Conservation (phyloP, 805 yeast genomes). For the Wickerhamomyces queroliae region DNA sequence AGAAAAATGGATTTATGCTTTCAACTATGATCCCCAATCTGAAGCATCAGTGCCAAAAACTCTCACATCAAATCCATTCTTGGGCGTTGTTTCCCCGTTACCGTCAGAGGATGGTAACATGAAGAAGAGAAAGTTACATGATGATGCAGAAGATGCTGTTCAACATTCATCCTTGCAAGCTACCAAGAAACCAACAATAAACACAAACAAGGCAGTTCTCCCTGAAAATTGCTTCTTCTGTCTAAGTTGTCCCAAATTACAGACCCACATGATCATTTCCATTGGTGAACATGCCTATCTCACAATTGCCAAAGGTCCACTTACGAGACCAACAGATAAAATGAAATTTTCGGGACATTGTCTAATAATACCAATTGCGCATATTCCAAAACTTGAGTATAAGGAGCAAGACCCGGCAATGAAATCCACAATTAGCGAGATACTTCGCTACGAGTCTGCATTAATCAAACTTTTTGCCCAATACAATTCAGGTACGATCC, state of each 20-base stretch:
- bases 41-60: conserved; percentile 19
- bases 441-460: conserved; percentile 38
- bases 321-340: conserved; percentile 45
- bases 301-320: conserved; percentile 84
- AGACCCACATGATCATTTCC: conserved; percentile 74
- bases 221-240: conserved; percentile 78
- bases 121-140: conserved; percentile 1
- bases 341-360: conserved; percentile 75
- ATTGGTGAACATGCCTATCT: conserved; percentile 63
- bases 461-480: conserved; percentile 40
- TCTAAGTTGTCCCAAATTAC: conserved; percentile 70
- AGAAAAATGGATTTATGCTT: conserved; percentile 75
- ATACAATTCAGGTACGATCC: conserved; percentile 45
- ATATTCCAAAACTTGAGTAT: conserved; percentile 41
- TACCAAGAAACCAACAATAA: conserved; percentile 3
- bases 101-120: conserved; percentile 1
- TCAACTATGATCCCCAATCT: conserved; percentile 32
- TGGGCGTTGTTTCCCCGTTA: too few species aligned
- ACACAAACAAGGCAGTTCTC: conserved; percentile 33
- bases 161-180: conserved; percentile 4
- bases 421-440: conserved; percentile 37
- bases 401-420: conserved; percentile 11
- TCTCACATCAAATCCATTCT: conserved; percentile 28
- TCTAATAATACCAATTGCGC: conserved; percentile 73
- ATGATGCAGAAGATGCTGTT: conserved; percentile 4